These are phyloP conservation scores for Coccinonectria pachysandricola DNA, from an alignment of 2,329 filamentous ascomycete genomes.

Conservation along the genomic window DNA sequence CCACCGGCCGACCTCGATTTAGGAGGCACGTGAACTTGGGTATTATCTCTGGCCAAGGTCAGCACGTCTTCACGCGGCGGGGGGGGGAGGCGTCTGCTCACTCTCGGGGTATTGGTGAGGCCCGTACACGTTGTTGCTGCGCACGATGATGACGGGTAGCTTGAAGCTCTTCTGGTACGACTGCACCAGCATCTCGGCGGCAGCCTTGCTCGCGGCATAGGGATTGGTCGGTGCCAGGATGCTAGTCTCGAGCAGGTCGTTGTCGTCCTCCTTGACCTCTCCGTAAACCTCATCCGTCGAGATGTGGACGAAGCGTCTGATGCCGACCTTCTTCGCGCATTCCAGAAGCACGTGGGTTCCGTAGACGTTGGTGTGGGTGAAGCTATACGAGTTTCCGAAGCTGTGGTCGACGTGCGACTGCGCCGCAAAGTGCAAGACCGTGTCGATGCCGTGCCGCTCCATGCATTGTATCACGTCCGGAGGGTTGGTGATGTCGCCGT, in stretches of 20 bases:
- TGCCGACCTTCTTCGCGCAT: constrained; percentile 59
- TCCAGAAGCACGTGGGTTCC: constrained; percentile 78
- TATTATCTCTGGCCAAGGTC: constrained; percentile 56
- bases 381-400: constrained; percentile 73
- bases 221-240: constrained; percentile 72
- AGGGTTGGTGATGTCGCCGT: constrained; percentile 67
- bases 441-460: constrained; percentile 63
- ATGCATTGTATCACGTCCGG: constrained; percentile 61
- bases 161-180: constrained; percentile 80
- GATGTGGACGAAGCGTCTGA: constrained; percentile 69
- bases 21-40: constrained; percentile 71
- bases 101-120: constrained; percentile 78
- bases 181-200: constrained; percentile 76
- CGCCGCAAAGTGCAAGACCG: constrained; percentile 76
- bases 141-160: constrained; percentile 67
- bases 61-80: neutral
- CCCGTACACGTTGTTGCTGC: constrained; percentile 79
- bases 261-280: constrained; percentile 61
- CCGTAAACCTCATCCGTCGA: constrained; percentile 83
- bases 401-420: constrained; percentile 75
- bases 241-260: constrained; percentile 62
- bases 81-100: constrained; percentile 30
- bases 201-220: constrained; percentile 71
- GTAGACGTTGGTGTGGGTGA: constrained; percentile 73
- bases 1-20: constrained; percentile 53